A percentile compares a stretch with the other conserved stretches of the same genome.
These are phyloP conservation scores for Mrakia frigida DNA, from an alignment of 768 basidiomycete genomes.

Conservation along the genomic window DNA sequence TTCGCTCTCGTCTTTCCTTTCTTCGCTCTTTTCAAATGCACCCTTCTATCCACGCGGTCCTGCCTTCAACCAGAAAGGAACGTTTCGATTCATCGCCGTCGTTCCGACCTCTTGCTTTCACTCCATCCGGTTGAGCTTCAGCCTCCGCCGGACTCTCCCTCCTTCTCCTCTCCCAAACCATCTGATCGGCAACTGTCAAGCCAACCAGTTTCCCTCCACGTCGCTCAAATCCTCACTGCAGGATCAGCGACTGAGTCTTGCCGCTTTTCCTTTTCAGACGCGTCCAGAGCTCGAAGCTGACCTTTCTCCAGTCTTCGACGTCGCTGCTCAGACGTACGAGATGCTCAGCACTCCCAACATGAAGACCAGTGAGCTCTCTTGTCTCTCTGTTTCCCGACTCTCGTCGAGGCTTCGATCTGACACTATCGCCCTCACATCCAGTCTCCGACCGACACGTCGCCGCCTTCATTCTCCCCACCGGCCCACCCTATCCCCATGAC, in stretches of 20 bases:
- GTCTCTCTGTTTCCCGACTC: too few relatives aligned
- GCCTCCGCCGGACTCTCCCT: too few relatives aligned
- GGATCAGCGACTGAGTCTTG: not conserved
- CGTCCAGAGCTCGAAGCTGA: not conserved
- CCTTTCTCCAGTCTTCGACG: constrained; percentile 34
- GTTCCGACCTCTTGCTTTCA: not conserved
- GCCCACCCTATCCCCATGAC: constrained; percentile 40
- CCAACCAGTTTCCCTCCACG: not conserved
- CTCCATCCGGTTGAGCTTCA: not conserved
- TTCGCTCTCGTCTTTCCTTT: not conserved
- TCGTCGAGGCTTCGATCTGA: too few relatives aligned
- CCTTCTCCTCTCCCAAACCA: too few relatives aligned
- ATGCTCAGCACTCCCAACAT: constrained; percentile 41
- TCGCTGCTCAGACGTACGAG: constrained; percentile 38
- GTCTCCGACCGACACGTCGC: constrained; percentile 36
- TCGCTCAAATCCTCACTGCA: not conserved
- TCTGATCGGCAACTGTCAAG: too few relatives aligned
- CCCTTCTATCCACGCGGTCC: too few relatives aligned
- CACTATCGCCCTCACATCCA: not conserved
- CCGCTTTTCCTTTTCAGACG: not conserved
- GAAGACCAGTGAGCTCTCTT: constrained; percentile 36
- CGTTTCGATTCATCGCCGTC: too few relatives aligned
- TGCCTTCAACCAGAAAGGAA: too few relatives aligned
- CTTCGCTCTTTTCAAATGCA: too few relatives aligned
- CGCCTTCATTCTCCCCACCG: constrained; percentile 36